These are phyloP conservation scores for Adansonia digitata DNA, from an alignment of 345 rosid species.

Conservation along the genomic window DNA sequence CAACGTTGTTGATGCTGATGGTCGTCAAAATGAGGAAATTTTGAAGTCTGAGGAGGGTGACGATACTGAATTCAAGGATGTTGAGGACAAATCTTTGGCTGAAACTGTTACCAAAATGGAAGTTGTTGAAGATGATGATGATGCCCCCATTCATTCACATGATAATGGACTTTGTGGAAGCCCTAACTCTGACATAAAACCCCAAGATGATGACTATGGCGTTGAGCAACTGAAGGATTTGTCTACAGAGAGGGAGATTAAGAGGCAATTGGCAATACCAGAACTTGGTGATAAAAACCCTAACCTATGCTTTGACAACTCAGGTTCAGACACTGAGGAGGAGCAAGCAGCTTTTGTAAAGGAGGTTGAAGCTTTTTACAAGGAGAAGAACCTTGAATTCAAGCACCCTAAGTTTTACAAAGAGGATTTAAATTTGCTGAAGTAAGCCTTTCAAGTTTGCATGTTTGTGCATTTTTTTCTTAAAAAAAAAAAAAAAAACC, in stretches of 20 bases:
- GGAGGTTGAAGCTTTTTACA: conserved; percentile 51
- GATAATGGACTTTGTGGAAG: neutral
- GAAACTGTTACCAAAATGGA: conserved; percentile 4
- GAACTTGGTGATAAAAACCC: conserved; percentile 15
- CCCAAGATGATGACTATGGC: conserved; percentile 17
- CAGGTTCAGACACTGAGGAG: conserved; percentile 46
- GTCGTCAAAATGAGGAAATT: neutral
- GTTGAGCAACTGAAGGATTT: conserved; percentile 19
- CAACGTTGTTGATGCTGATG: neutral
- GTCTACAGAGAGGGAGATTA: conserved; percentile 11
- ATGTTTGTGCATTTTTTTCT: neutral
- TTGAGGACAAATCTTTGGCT: conserved; percentile 4
- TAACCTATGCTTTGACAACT: conserved; percentile 34
- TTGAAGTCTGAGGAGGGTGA: conserved; percentile 9
- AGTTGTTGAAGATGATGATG: conserved; percentile 10
- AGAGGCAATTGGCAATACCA: conserved; percentile 18
- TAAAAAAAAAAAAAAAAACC: neutral
- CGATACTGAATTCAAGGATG: conserved; percentile 6
- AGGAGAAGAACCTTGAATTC: conserved; percentile 45
- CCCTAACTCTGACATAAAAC: conserved; percentile 13
- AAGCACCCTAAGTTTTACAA: conserved; percentile 68
- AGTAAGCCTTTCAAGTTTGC: conserved; percentile 27
- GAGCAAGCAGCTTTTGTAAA: conserved; percentile 49
- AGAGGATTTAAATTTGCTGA: conserved; percentile 56
- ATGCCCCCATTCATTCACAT: neutral